phyloP scores from a whole-genome alignment of 768 basidiomycete genomes.

The Mycena olivaceomarginata region DNA sequence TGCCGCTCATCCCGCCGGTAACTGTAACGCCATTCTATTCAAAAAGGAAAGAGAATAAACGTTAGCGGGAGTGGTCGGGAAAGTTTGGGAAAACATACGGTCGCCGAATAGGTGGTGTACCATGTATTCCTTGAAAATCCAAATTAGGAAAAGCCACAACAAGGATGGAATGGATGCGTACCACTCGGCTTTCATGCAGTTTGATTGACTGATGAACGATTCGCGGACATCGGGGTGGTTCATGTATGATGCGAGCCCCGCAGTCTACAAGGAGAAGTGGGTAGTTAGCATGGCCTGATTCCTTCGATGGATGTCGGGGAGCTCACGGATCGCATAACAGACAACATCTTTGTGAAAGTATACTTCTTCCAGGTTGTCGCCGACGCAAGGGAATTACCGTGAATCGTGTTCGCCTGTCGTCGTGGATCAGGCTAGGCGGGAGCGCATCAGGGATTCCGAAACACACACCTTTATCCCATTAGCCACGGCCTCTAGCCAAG shows the following conservation, averaged over 20 bases:
- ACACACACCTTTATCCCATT: conserved; percentile 18
- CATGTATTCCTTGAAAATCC: conserved; percentile 10
- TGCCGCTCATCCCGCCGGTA: conserved; percentile 20
- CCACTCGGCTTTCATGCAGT: conserved; percentile 29
- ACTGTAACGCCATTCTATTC: conserved; percentile 22
- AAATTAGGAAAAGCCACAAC: too few relatives aligned
- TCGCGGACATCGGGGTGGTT: conserved; percentile 12
- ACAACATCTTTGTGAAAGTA: conserved; percentile 24
- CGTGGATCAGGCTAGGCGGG: background rate
- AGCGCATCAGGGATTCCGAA: background rate
- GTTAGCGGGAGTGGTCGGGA: too few relatives aligned
- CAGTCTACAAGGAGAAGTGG: conserved; percentile 6
- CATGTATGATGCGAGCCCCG: background rate
- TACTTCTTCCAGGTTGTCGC: conserved; percentile 29
- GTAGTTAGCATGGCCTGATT: background rate
- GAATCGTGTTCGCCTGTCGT: conserved; percentile 22
- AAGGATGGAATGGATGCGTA: too few relatives aligned
- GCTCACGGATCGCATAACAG: conserved; percentile 32
- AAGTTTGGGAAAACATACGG: background rate
- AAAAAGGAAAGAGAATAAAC: background rate
- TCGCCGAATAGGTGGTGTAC: conserved; percentile 18
- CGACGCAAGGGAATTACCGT: conserved; percentile 15
- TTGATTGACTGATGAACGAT: conserved; percentile 28
- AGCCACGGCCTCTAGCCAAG: conserved; percentile 29
- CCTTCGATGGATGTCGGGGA: background rate